A percentile compares a stretch with the other conserved stretches of the same genome.
Evolutionary conservation across 805 yeast genomes (phyloP).

Genomic region (Spencermartinsiella europaea): DNA sequence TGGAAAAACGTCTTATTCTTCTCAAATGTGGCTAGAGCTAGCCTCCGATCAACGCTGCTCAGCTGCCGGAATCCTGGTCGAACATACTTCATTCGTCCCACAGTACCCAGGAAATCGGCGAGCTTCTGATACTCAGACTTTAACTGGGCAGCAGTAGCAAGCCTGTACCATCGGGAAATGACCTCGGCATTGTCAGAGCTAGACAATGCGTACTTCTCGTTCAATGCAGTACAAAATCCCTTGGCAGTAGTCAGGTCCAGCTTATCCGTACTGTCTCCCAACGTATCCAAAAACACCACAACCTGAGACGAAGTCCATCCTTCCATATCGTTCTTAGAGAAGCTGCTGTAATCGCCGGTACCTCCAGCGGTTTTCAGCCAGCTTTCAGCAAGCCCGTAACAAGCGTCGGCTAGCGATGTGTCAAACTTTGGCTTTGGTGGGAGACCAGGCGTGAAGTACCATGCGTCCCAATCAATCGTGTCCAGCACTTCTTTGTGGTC

Average conservation of each 20-base stretch:
- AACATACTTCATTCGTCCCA: constrained; percentile 92
- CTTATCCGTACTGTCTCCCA: constrained; percentile 42
- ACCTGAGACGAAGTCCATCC: constrained; percentile 68
- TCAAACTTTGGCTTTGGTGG: constrained; percentile 85
- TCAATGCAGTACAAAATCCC: constrained; percentile 26
- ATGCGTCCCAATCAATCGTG: constrained; percentile 74
- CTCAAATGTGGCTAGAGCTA: constrained; percentile 63
- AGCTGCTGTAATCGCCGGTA: constrained; percentile 24
- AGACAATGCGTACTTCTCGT: constrained; percentile 40
- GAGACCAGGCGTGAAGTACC: constrained; percentile 80
- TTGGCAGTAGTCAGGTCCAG: constrained; percentile 32
- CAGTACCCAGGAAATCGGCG: constrained; percentile 83
- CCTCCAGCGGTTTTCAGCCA: constrained; percentile 47
- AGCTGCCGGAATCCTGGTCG: constrained; percentile 76
- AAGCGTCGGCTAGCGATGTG: constrained; percentile 70
- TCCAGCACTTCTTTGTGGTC: constrained; percentile 47
- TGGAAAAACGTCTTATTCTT: constrained; percentile 61
- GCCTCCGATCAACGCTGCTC: constrained; percentile 54
- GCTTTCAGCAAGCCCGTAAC: constrained; percentile 55
- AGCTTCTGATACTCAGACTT: constrained; percentile 44
- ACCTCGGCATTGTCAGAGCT: constrained; percentile 73
- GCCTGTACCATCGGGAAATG: constrained; percentile 67
- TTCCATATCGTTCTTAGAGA: constrained; percentile 46
- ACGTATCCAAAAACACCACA: constrained; percentile 70
- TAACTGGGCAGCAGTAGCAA: constrained; percentile 54